A percentile compares a stretch with the other conserved stretches of the same genome.
These are phyloP conservation scores for Saksenaea vasiformis DNA, from an alignment of 371 early-diverging fungal species.

Conservation along the genomic window DNA sequence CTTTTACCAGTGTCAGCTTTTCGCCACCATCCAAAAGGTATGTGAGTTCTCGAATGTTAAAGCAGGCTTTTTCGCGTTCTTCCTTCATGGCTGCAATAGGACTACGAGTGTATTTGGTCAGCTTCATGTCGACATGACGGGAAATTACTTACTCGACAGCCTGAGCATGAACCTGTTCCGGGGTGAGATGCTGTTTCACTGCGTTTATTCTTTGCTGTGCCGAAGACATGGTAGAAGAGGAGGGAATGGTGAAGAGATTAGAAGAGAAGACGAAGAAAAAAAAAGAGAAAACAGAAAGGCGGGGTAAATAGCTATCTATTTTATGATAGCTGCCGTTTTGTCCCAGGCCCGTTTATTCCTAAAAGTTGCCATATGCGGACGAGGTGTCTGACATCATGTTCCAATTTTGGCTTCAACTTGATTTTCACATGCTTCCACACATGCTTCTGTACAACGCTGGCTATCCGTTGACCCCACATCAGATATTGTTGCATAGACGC, in stretches of 20 bases:
- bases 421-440: slow-evolving; percentile 6
- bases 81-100: slow-evolving; percentile 52
- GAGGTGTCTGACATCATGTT: neutral
- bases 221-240: slow-evolving; percentile 6
- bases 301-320: neutral
- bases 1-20: slow-evolving; percentile 61
- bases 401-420: neutral
- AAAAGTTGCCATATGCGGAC: neutral
- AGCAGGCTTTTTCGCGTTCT: slow-evolving; percentile 79
- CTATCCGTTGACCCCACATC: neutral
- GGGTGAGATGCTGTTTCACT: slow-evolving; percentile 31
- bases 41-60: slow-evolving; percentile 79
- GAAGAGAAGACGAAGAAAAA: neutral
- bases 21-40: slow-evolving; percentile 82
- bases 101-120: slow-evolving; percentile 15
- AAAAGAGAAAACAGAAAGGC: neutral
- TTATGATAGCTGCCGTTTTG: neutral
- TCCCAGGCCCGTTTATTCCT: neutral
- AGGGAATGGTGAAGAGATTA: neutral
- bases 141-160: slow-evolving; percentile 28
- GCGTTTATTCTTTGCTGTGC: slow-evolving; percentile 21
- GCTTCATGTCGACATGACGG: neutral
- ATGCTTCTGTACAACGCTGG: neutral
- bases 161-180: slow-evolving; percentile 23
- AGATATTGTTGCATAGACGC: neutral